phyloP scores from a whole-genome alignment of 306 rosid genomes.

The Cicer arietinum region DNA sequence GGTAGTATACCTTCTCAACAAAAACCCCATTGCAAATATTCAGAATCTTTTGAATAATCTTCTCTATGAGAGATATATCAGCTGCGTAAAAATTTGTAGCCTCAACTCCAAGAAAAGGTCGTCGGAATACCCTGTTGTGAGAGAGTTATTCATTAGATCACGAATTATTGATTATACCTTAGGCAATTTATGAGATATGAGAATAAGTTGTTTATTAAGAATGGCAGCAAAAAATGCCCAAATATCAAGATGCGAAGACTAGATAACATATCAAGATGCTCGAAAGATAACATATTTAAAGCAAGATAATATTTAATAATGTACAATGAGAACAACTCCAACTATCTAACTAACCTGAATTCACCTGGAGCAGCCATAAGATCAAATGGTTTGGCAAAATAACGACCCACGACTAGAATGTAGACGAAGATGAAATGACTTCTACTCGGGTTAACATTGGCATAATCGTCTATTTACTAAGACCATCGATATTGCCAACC shows the following conservation, averaged over 20 bases:
- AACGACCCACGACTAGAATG: too few relatives aligned
- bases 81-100: neutral
- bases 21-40: neutral
- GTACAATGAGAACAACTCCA: too few relatives aligned
- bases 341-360: too few relatives aligned
- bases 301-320: too few relatives aligned
- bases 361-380: too few relatives aligned
- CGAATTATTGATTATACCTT: neutral
- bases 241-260: neutral
- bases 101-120: neutral
- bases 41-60: constrained; percentile 1
- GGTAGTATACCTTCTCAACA: neutral
- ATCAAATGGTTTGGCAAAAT: too few relatives aligned
- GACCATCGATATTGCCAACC: too few relatives aligned
- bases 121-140: neutral
- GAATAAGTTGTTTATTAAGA: neutral
- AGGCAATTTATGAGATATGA: neutral
- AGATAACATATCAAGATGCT: too few relatives aligned
- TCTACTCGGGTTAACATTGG: too few relatives aligned
- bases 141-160: neutral
- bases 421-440: too few relatives aligned
- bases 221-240: neutral
- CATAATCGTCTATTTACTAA: too few relatives aligned
- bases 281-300: too few relatives aligned
- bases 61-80: neutral